These are phyloP conservation scores for Colletotrichum theobromicola DNA, from an alignment of 2,329 filamentous ascomycete species.

Conservation along the genomic window DNA sequence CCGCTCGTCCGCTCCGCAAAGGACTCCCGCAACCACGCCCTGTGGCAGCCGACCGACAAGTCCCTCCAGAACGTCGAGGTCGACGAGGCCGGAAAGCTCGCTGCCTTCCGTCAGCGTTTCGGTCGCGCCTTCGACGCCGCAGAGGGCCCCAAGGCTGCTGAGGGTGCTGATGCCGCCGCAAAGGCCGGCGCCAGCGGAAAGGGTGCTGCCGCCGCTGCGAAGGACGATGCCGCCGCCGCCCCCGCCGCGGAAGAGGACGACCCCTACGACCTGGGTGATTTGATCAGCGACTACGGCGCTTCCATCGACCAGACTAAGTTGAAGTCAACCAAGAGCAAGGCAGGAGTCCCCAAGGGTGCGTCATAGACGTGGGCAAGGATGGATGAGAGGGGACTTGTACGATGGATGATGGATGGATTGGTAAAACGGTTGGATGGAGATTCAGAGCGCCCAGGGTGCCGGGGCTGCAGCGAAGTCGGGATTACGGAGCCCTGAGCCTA, in stretches of 20 bases:
- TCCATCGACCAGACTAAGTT: slow-evolving; percentile 33
- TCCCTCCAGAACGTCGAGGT: slow-evolving; percentile 88
- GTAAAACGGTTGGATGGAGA: background rate
- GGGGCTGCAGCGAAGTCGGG: background rate
- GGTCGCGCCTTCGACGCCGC: slow-evolving; percentile 81
- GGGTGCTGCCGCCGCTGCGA: slow-evolving; percentile 28
- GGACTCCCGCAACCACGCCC: slow-evolving; percentile 85
- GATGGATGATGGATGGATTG: background rate
- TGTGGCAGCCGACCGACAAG: slow-evolving; percentile 89
- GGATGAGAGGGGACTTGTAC: background rate
- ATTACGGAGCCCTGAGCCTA: slow-evolving; percentile 8
- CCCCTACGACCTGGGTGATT: slow-evolving; percentile 46
- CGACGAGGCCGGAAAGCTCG: slow-evolving; percentile 90
- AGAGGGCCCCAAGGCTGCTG: slow-evolving; percentile 26
- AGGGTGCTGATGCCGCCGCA: slow-evolving; percentile 29
- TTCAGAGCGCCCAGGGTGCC: background rate
- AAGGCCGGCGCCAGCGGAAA: background rate
- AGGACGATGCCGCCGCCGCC: background rate
- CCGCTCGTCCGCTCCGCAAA: slow-evolving; percentile 68
- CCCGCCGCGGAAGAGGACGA: slow-evolving; percentile 24
- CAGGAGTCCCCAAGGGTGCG: slow-evolving; percentile 45
- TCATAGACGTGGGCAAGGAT: slow-evolving; percentile 41
- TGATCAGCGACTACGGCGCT: slow-evolving; percentile 55
- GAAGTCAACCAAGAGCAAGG: slow-evolving; percentile 38
- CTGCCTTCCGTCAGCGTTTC: slow-evolving; percentile 84